These are phyloP conservation scores for Calocybe gangraenosa DNA, from an alignment of 768 basidiomycete species.

Conservation along the genomic window DNA sequence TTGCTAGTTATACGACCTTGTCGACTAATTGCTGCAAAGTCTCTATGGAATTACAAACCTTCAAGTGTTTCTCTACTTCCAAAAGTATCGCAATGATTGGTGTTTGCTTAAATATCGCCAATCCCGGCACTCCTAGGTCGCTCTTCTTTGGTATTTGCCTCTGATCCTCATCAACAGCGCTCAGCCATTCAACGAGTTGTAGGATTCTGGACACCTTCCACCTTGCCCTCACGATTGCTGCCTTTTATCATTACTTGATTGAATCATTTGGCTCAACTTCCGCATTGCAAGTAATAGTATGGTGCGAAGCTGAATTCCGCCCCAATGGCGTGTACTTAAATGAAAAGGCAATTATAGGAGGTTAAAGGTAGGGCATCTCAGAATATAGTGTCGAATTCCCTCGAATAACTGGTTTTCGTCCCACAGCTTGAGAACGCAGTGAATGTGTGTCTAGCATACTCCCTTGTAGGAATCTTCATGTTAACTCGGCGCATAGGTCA, in stretches of 20 bases:
- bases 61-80: slow-evolving; percentile 21
- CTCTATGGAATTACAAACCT: slow-evolving; percentile 20
- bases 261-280: slow-evolving; percentile 18
- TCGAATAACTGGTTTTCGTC: slow-evolving; percentile 16
- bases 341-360: no score
- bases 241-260: slow-evolving; percentile 26
- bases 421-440: no score
- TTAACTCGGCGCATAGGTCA: no score
- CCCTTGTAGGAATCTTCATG: slow-evolving; percentile 13
- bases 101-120: slow-evolving; percentile 17
- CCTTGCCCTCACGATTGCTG: slow-evolving; percentile 20
- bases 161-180: not conserved
- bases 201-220: slow-evolving; percentile 23
- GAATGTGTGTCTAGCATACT: not conserved
- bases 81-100: slow-evolving; percentile 20
- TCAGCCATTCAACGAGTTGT: not conserved
- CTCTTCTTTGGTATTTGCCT: slow-evolving; percentile 15
- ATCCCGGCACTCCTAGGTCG: slow-evolving; percentile 16
- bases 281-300: slow-evolving; percentile 12
- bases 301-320: slow-evolving; percentile 3
- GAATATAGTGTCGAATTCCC: slow-evolving; percentile 19
- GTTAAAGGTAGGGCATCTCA: no score
- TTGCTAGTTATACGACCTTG: not conserved
- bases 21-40: slow-evolving; percentile 2
- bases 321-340: not conserved